Conservation (phyloP, 768 basidiomycete genomes). For the Cystofilobasidium ferigula region DNA sequence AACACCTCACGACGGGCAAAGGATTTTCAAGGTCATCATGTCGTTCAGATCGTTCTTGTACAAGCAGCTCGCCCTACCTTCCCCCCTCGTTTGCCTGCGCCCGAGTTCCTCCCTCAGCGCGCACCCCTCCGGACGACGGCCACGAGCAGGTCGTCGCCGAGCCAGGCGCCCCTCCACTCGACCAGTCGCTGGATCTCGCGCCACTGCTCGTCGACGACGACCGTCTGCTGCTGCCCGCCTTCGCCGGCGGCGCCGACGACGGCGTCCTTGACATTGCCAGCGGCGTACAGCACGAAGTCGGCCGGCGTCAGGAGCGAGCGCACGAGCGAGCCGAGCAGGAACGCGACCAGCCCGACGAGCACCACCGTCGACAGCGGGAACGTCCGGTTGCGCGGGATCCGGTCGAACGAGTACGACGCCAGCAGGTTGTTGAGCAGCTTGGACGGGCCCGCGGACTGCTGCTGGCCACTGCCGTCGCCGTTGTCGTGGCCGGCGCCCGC, state of each 20-base stretch:
- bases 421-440: slow-evolving; percentile 12
- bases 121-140: slow-evolving; percentile 13
- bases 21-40: too few relatives aligned
- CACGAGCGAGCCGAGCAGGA: slow-evolving; percentile 80
- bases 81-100: too few relatives aligned
- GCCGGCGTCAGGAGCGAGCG: slow-evolving; percentile 79
- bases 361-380: slow-evolving; percentile 53
- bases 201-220: slow-evolving; percentile 50
- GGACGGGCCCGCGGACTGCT: background rate
- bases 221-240: slow-evolving; percentile 4
- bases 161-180: slow-evolving; percentile 67
- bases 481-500: background rate
- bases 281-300: slow-evolving; percentile 68
- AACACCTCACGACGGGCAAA: too few relatives aligned
- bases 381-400: slow-evolving; percentile 25
- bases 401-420: slow-evolving; percentile 21
- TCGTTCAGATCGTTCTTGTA: too few relatives aligned
- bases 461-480: background rate
- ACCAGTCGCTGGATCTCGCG: slow-evolving; percentile 70
- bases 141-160: slow-evolving; percentile 41
- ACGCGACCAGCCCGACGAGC: slow-evolving; percentile 70
- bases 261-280: too few relatives aligned
- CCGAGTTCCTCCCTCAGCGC: too few relatives aligned
- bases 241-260: slow-evolving; percentile 7
- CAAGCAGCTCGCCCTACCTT: too few relatives aligned